Evolutionary conservation across 768 basidiomycete species (phyloP), one percentile per base, ranked within the genome.

Genomic region (Dentipellis sp.): DNA sequence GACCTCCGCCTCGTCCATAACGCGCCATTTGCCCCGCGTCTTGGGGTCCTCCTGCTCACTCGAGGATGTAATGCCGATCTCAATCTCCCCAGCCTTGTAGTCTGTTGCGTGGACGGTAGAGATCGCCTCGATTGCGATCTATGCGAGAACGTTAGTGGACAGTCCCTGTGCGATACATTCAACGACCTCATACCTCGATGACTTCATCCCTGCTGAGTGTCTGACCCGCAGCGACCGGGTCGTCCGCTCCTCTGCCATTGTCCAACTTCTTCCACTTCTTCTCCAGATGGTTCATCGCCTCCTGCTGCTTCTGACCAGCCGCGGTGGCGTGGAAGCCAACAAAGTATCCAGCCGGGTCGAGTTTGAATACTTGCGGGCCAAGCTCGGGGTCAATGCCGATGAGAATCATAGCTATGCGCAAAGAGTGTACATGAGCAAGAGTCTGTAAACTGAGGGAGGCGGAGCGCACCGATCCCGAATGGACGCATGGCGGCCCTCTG

Each of bases 191-290:
- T 60, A 93, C 92, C 82, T 99, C 95, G 61, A 97, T 91, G 29
- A 94, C 93, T 58, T 90, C 87, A 2, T 80, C 78, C 19, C 87
- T 78, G 61, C 76, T 78, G 53, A 97, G 76, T 0, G 77, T 80
- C 72, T 83, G 80, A 54, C 90, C 87, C 2, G 91, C 91, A 49
- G 78, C 77, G 12, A 78, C 76, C 12, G 91, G 78, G 68, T 94
- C 87, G 51, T 93, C 88, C 0, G 85, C 88, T 19, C 91, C 90
- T 53, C 73, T 73, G 14, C 88, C 88, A 21, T 78, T 80, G 65
- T 91, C 86, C 34, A 93, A 75, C 69, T 93, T 93, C 77, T 98
- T 99, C 94, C 93, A 98, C 69, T 92, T 91, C 76, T 98, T 98
- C 75, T 99, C 97, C 46, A 99, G 78, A 66, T 93, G 89, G 69